Percentiles rank a stretch among this genome's conserved stretches.
These are phyloP conservation scores for Angophora floribunda DNA, from an alignment of 345 rosid species.

Conservation along the genomic window DNA sequence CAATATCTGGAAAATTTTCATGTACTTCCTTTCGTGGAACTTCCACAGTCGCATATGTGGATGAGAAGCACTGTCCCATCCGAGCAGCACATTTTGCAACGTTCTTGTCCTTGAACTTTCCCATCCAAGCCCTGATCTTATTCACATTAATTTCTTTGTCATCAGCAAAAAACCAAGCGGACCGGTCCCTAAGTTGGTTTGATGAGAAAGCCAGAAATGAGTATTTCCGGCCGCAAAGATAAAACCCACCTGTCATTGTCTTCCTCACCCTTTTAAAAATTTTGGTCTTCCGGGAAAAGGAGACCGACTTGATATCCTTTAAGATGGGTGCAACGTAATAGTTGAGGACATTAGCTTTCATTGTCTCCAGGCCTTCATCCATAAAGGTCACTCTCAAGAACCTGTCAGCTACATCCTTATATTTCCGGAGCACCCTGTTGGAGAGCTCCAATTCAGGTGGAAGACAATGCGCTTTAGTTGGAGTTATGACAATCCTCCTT, in stretches of 20 bases:
- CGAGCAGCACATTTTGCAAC: slow-evolving; percentile 86
- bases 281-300: slow-evolving; percentile 55
- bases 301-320: slow-evolving; percentile 4
- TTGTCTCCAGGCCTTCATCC: slow-evolving; percentile 77
- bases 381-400: slow-evolving; percentile 82
- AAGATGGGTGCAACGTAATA: background rate
- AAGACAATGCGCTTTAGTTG: slow-evolving; percentile 82
- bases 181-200: slow-evolving; percentile 82
- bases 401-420: slow-evolving; percentile 48
- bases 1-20: slow-evolving; percentile 39
- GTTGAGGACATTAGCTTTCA: slow-evolving; percentile 53
- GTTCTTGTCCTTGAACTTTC: slow-evolving; percentile 48
- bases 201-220: slow-evolving; percentile 87
- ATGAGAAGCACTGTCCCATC: slow-evolving; percentile 94
- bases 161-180: slow-evolving; percentile 93
- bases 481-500: slow-evolving; percentile 73
- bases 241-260: slow-evolving; percentile 61
- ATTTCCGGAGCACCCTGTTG: slow-evolving; percentile 75
- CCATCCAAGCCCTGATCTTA: slow-evolving; percentile 64
- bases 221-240: slow-evolving; percentile 66
- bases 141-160: slow-evolving; percentile 32
- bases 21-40: slow-evolving; percentile 43
- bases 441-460: slow-evolving; percentile 93
- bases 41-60: slow-evolving; percentile 81
- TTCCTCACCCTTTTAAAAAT: slow-evolving; percentile 59